A percentile compares a stretch with the other conserved stretches of the same genome.
These are phyloP conservation scores for Lepidium aucheri DNA, from an alignment of 345 rosid species.

Conservation along the genomic window DNA sequence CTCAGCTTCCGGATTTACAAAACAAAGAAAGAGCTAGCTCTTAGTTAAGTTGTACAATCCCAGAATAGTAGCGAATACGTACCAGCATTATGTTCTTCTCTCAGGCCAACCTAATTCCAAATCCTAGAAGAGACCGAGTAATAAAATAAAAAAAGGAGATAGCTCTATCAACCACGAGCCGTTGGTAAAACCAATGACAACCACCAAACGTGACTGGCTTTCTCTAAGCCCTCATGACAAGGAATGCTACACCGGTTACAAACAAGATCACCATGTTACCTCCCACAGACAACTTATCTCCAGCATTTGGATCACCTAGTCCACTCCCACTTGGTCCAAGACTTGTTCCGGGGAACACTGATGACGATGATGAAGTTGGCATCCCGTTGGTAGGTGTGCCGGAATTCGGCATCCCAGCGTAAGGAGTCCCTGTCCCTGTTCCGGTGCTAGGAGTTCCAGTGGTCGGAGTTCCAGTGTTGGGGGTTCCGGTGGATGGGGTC, in stretches of 20 bases:
- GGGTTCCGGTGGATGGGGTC: not conserved
- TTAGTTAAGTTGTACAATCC: slow-evolving; percentile 8
- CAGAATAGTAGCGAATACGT: slow-evolving; percentile 17
- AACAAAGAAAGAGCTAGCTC: slow-evolving; percentile 12
- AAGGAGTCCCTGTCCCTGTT: slow-evolving; percentile 16
- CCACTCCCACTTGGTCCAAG: slow-evolving; percentile 26
- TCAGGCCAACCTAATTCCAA: slow-evolving; percentile 20
- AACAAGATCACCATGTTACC: not conserved
- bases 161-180: not conserved
- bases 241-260: slow-evolving; percentile 2
- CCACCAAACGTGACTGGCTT: not conserved
- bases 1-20: slow-evolving; percentile 26
- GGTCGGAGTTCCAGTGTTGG: not conserved
- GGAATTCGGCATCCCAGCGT: slow-evolving; percentile 17
- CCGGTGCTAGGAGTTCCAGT: slow-evolving; percentile 17
- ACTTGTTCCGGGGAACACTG: slow-evolving; percentile 26
- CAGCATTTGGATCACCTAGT: slow-evolving; percentile 13
- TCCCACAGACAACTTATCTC: not conserved
- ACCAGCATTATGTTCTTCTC: slow-evolving; percentile 7
- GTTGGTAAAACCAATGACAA: not conserved
- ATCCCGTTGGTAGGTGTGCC: slow-evolving; percentile 21
- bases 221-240: slow-evolving; percentile 4
- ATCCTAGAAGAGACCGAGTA: slow-evolving; percentile 3
- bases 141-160: not conserved
- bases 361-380: slow-evolving; percentile 26